Percentiles rank a stretch among this genome's conserved stretches.
phyloP scores from a whole-genome alignment of 768 basidiomycete genomes.

The Naganishia onofrii region DNA sequence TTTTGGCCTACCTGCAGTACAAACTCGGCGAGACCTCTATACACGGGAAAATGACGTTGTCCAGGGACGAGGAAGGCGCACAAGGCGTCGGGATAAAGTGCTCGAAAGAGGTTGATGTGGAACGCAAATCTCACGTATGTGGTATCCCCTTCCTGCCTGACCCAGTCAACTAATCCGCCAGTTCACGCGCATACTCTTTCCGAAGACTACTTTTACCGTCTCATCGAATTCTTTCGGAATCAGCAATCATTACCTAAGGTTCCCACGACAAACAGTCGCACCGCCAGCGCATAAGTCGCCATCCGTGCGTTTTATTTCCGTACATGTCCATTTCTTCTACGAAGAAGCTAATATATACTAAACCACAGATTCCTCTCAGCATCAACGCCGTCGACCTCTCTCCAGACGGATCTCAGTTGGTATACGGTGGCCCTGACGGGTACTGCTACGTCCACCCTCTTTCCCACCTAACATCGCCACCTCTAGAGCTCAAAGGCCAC shows the following conservation, averaged over 20 bases:
- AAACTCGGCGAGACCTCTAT: constrained; percentile 55
- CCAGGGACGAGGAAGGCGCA: constrained; percentile 54
- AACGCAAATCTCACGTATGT: constrained; percentile 45
- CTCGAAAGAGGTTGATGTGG: constrained; percentile 58
- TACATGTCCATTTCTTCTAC: not conserved
- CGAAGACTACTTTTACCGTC: constrained; percentile 41
- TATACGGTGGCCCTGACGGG: constrained; percentile 50
- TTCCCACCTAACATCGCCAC: not conserved
- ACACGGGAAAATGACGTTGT: constrained; percentile 64
- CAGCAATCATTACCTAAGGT: constrained; percentile 56
- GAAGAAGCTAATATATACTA: not conserved
- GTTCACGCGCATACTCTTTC: not conserved
- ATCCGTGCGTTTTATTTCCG: not conserved
- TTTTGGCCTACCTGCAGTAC: constrained; percentile 54
- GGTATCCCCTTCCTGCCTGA: not conserved
- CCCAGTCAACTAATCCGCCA: not conserved
- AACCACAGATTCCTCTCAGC: constrained; percentile 40
- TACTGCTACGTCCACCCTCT: constrained; percentile 41
- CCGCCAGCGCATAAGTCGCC: constrained; percentile 21
- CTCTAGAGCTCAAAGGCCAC: constrained; percentile 48
- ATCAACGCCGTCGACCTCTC: constrained; percentile 46
- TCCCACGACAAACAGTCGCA: constrained; percentile 59
- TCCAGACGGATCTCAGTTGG: constrained; percentile 35
- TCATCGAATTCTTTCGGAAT: constrained; percentile 55
- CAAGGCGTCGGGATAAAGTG: constrained; percentile 57